Conservation (phyloP, 1,284 basidiomycete genomes). For the Ustilago xerochloae region DNA sequence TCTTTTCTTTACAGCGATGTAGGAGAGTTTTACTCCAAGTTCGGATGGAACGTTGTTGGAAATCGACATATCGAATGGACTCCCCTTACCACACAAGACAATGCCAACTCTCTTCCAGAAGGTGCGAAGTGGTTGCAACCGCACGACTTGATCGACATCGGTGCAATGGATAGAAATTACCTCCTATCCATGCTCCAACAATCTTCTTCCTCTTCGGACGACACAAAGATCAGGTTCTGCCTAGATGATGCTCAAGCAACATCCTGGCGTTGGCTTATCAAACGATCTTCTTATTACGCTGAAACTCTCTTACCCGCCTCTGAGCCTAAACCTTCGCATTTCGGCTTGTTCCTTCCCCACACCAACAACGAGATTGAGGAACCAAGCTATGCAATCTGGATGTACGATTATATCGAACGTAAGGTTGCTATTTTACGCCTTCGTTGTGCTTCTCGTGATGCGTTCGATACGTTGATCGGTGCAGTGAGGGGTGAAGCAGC, state of each 20-base stretch:
- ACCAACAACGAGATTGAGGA: neutral
- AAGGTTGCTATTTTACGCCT: slow-evolving; percentile 36
- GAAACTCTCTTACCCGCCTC: slow-evolving; percentile 19
- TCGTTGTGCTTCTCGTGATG: neutral
- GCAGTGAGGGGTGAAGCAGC: slow-evolving; percentile 20
- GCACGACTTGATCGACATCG: slow-evolving; percentile 24
- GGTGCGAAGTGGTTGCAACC: slow-evolving; percentile 18
- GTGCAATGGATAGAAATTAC: slow-evolving; percentile 19
- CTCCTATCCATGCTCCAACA: slow-evolving; percentile 27
- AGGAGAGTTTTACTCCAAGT: slow-evolving; percentile 73
- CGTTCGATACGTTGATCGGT: slow-evolving; percentile 9
- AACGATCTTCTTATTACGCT: slow-evolving; percentile 40
- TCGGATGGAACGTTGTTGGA: slow-evolving; percentile 67
- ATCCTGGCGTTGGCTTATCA: slow-evolving; percentile 45
- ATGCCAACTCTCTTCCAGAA: neutral
- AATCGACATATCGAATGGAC: slow-evolving; percentile 42
- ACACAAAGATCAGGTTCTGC: slow-evolving; percentile 21
- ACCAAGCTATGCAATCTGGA: slow-evolving; percentile 35
- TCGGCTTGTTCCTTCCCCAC: slow-evolving; percentile 19
- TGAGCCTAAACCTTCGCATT: slow-evolving; percentile 16
- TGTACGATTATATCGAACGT: slow-evolving; percentile 32
- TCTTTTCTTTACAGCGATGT: slow-evolving; percentile 77
- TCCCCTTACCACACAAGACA: slow-evolving; percentile 2
- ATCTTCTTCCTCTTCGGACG: neutral
- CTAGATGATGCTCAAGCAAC: slow-evolving; percentile 44